Evolutionary conservation across 164 flowering plant genomes (phyloP).

Genomic region (Annona squamosa): DNA sequence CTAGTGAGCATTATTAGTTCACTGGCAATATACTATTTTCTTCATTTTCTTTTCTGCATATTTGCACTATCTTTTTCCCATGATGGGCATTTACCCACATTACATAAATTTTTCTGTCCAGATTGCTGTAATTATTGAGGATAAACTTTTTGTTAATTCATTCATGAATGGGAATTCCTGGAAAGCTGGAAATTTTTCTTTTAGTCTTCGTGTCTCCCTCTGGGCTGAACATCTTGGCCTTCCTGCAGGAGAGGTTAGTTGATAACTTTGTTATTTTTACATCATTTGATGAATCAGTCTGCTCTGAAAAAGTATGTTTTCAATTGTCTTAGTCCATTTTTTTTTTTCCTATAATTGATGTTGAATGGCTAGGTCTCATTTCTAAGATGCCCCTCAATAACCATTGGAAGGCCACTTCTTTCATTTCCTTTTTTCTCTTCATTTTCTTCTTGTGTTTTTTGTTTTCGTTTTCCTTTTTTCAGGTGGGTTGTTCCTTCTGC

Average conservation of each 20-base stretch:
- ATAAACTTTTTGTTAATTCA: slow-evolving; percentile 70
- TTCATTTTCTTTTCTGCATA: neutral
- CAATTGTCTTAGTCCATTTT: neutral
- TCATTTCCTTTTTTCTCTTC: too few species aligned
- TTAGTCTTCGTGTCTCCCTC: slow-evolving; percentile 65
- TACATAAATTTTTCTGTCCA: slow-evolving; percentile 19
- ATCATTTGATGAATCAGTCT: neutral
- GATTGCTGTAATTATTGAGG: slow-evolving; percentile 95
- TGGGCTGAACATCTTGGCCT: slow-evolving; percentile 93
- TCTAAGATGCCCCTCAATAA: too few species aligned
- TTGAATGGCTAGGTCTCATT: neutral
- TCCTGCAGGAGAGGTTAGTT: slow-evolving; percentile 58
- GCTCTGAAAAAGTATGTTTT: neutral
- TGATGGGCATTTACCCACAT: neutral
- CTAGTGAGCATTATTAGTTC: neutral
- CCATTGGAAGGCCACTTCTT: too few species aligned
- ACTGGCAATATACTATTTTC: neutral
- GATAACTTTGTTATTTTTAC: neutral
- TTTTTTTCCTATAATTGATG: neutral
- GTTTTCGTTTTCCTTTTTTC: too few species aligned
- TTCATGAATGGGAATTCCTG: slow-evolving; percentile 64
- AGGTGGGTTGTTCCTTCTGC: too few species aligned
- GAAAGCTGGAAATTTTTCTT: slow-evolving; percentile 81
- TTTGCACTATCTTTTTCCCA: neutral
- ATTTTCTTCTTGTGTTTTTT: too few species aligned